Conservation (phyloP, 345 rosid species). For the Moricandia moricandioides region DNA sequence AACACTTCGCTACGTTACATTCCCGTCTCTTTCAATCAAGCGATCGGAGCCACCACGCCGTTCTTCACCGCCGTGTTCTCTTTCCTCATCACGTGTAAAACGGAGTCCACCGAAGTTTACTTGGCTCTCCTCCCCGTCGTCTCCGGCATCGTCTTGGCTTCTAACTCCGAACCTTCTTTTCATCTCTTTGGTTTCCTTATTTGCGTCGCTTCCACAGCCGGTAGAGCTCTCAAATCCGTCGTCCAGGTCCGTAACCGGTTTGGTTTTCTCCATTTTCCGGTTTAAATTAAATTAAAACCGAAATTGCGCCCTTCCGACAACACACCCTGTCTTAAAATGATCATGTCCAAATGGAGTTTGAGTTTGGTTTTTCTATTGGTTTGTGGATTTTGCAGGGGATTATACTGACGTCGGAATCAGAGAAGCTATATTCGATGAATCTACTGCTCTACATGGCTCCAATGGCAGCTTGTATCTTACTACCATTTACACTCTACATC, state of each 20-base stretch:
- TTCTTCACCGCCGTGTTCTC: constrained; percentile 96
- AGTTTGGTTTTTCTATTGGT: neutral
- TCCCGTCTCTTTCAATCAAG: constrained; percentile 94
- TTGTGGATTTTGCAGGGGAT: constrained; percentile 59
- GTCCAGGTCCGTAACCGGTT: constrained; percentile 51
- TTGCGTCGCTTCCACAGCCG: constrained; percentile 90
- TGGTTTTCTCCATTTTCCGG: neutral
- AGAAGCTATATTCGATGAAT: constrained; percentile 96
- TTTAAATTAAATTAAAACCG: too few relatives aligned
- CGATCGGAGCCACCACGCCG: constrained; percentile 94
- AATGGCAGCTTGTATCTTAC: constrained; percentile 82
- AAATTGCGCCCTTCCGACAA: neutral
- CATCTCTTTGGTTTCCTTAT: constrained; percentile 89
- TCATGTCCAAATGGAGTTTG: neutral
- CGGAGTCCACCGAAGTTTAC: constrained; percentile 82
- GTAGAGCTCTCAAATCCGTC: constrained; percentile 92
- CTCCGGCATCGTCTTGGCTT: constrained; percentile 85
- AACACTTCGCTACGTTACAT: constrained; percentile 89
- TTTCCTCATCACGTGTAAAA: constrained; percentile 81
- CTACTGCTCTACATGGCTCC: constrained; percentile 93
- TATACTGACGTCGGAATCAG: constrained; percentile 78
- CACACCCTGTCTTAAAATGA: neutral
- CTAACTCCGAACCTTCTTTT: constrained; percentile 88
- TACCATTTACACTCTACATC: constrained; percentile 86
- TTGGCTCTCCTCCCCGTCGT: constrained; percentile 87